Conservation (phyloP, 2,329 filamentous ascomycete species). For the Fusarium equiseti region DNA sequence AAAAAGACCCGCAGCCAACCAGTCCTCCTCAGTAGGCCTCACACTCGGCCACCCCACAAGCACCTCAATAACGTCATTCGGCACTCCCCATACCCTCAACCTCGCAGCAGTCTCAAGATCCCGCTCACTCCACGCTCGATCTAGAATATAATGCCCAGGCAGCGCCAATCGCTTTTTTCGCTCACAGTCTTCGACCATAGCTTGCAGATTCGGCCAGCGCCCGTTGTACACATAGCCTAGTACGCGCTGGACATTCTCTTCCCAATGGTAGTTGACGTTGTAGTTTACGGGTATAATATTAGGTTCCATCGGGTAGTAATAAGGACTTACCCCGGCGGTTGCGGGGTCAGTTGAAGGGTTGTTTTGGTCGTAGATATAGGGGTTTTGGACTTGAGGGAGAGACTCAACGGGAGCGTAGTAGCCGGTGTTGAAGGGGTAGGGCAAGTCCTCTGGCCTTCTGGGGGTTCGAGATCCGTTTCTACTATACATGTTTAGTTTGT, state of each 20-base stretch:
- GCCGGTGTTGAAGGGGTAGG: not conserved
- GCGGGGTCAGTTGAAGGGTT: rapidly evolving
- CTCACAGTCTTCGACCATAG: not conserved
- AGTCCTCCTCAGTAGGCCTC: not conserved
- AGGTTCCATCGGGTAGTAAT: not conserved
- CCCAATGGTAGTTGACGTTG: not conserved
- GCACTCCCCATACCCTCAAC: not conserved
- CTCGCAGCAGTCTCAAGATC: not conserved
- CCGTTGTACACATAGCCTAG: not conserved
- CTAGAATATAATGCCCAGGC: not conserved
- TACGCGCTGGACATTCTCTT: not conserved
- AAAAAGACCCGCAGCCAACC: too few relatives aligned
- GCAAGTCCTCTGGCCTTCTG: not conserved
- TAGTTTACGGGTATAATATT: not conserved
- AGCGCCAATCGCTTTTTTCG: not conserved
- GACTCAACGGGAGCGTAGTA: not conserved
- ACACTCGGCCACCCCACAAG: not conserved
- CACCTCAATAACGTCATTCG: not conserved
- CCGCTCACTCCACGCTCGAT: not conserved
- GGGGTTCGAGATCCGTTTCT: rapidly evolving
- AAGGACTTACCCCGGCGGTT: not conserved
- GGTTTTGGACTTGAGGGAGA: not conserved
- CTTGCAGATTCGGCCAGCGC: not conserved
- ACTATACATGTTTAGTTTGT: not conserved
- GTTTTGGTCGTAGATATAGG: not conserved